Evolutionary conservation across 1,284 basidiomycete genomes (phyloP).

Genomic region (Cutaneotrichosporon arboriforme): DNA sequence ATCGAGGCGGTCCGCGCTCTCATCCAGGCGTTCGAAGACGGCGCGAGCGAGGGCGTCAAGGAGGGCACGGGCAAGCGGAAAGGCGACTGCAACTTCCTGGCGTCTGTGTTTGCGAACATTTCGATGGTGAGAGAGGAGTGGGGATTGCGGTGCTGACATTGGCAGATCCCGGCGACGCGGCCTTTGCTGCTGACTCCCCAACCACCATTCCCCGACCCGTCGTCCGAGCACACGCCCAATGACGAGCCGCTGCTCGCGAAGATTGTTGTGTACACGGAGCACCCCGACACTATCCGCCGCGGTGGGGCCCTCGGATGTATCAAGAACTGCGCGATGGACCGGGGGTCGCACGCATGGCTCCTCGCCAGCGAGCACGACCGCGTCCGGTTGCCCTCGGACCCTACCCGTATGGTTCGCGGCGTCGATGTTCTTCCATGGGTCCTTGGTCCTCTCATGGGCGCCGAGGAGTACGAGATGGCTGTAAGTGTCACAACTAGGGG

Average conservation of each 20-base stretch:
- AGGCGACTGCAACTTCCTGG: conserved; percentile 76
- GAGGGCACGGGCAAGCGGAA: conserved; percentile 56
- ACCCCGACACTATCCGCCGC: conserved; percentile 73
- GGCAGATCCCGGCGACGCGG: conserved; percentile 39
- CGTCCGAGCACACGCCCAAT: conserved; percentile 24
- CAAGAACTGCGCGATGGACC: conserved; percentile 55
- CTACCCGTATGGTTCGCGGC: conserved; percentile 58
- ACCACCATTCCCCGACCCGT: conserved; percentile 42
- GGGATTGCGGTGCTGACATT: neutral
- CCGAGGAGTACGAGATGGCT: conserved; percentile 88
- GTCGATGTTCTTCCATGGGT: conserved; percentile 77
- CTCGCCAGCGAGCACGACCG: conserved; percentile 44
- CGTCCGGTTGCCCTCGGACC: conserved; percentile 42
- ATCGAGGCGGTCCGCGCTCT: conserved; percentile 67
- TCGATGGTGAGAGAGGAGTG: conserved; percentile 70
- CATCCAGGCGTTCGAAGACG: conserved; percentile 77
- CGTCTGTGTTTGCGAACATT: conserved; percentile 86
- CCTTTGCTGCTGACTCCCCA: conserved; percentile 38
- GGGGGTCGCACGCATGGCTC: conserved; percentile 42
- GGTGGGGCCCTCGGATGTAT: conserved; percentile 78
- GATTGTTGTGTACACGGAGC: conserved; percentile 79
- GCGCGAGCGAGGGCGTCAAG: conserved; percentile 55
- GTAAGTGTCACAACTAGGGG: conserved; percentile 50
- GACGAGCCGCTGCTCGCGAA: conserved; percentile 75
- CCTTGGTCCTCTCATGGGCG: conserved; percentile 84